Evolutionary conservation across 768 basidiomycete species (phyloP).

Genomic region (Psilocybe cyanescens): DNA sequence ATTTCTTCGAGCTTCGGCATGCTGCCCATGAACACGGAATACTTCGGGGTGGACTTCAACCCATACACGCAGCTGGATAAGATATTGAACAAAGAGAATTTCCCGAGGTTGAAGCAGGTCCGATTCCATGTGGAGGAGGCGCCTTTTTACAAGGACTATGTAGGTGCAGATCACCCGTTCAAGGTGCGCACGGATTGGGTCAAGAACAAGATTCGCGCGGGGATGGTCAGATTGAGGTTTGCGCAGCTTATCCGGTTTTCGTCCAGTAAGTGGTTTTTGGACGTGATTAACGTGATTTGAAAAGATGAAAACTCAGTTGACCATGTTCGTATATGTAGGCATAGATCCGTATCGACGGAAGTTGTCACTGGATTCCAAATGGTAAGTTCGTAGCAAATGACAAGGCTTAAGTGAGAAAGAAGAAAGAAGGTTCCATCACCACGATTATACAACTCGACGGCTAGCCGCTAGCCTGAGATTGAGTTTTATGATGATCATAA

Average conservation of each 20-base stretch:
- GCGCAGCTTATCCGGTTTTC: not conserved
- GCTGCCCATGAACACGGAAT: not conserved
- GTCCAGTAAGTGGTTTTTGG: not conserved
- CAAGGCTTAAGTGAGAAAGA: not conserved
- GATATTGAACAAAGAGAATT: not conserved
- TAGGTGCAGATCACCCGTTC: not conserved
- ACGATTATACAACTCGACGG: no score
- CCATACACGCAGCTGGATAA: not conserved
- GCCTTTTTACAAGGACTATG: not conserved
- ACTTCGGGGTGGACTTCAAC: not conserved
- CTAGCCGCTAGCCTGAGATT: not conserved
- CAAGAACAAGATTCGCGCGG: not conserved
- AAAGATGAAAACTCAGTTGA: no score
- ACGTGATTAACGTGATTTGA: no score
- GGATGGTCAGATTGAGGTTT: not conserved
- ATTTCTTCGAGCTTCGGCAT: constrained; percentile 1
- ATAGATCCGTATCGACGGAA: not conserved
- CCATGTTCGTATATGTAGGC: not conserved
- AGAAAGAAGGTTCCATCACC: not conserved
- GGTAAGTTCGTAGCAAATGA: not conserved
- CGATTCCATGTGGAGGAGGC: not conserved
- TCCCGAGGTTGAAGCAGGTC: not conserved
- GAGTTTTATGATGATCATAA: not conserved
- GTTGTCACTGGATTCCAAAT: not conserved
- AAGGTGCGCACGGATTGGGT: not conserved